Base-by-base conservation (phyloP, 441 rosid genomes). In the Mallotus japonicus region DNA sequence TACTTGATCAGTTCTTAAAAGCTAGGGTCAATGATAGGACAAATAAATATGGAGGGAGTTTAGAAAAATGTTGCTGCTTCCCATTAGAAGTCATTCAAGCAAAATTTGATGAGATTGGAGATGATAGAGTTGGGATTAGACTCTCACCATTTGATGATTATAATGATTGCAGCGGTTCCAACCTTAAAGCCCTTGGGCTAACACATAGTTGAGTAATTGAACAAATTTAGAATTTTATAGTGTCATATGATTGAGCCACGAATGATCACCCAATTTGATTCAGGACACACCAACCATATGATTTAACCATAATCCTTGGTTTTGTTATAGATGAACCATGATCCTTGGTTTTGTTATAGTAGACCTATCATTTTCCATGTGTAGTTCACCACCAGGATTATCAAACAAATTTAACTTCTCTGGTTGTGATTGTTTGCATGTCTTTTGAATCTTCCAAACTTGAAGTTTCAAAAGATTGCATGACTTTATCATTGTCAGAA, bases 1-100 rank as follows among this genome's bases (percentile, higher is more conserved):
- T 93, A 58, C 85, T 91, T 44, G 98, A 93, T 77, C 97, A 93
- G 74, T 93, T 93, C 84, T 57, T 89, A 62, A 93, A 91, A 72
- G 83, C 91, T 12, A 86, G 87, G 15, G 89, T 91, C 67, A 93
- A 91, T 73, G 85, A 87, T 74, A 78, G 97, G 51, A 80, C 83
- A n/a, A 97, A 92, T 44, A 78, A 78, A 64, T 91, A 91, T 42
- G 98, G 95, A 14, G 97, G 95, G 51, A 84, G 88, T 5, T 61
- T 88, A 62, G 77, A 70, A 20, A 93, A 93, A 53, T 84, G 95
- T 4, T 91, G 97, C 81, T 86, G 82, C 34, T 93, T 93, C 75
- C 69, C 85, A 28, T 34, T 86, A 70, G 75, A 88, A 79, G 76
- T 88, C 32, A 87, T 87, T 59, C 80, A n/a, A n/a, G n/a, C n/a